phyloP scores from a whole-genome alignment of 768 basidiomycete species.

The Megacollybia marginata region DNA sequence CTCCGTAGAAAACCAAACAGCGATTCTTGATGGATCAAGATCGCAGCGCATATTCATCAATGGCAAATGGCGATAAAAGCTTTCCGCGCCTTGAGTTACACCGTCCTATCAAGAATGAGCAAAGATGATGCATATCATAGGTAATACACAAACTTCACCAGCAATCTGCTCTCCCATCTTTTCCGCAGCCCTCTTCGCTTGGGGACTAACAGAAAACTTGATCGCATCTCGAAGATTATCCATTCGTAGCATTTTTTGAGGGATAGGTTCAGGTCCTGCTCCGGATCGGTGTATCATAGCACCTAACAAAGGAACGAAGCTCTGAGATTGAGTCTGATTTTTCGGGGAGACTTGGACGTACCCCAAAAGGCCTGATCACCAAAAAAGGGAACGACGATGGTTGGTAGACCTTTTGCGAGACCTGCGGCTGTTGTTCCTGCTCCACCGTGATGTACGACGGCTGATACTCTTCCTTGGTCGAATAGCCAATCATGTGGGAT shows the following conservation, averaged over 20 bases:
- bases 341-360: constrained; percentile 16
- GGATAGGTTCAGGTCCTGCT: constrained; percentile 55
- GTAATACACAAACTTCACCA: constrained; percentile 32
- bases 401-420: constrained; percentile 49
- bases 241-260: constrained; percentile 39
- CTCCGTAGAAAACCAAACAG: constrained; percentile 53
- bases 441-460: constrained; percentile 59
- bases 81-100: constrained; percentile 37
- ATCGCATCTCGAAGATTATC: constrained; percentile 49
- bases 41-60: constrained; percentile 60
- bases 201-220: constrained; percentile 35
- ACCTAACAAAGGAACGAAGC: constrained; percentile 31
- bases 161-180: constrained; percentile 43
- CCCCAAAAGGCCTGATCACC: constrained; percentile 59
- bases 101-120: constrained; percentile 31
- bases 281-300: constrained; percentile 55
- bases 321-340: too few relatives aligned
- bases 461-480: constrained; percentile 41
- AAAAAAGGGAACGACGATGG: constrained; percentile 59
- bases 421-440: constrained; percentile 64
- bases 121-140: not conserved
- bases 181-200: constrained; percentile 41
- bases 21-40: constrained; percentile 40
- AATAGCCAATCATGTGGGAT: constrained; percentile 70
- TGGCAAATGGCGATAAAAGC: constrained; percentile 54